Conservation (phyloP, 2,329 filamentous ascomycete species). For the Zymoseptoria passerinii region DNA sequence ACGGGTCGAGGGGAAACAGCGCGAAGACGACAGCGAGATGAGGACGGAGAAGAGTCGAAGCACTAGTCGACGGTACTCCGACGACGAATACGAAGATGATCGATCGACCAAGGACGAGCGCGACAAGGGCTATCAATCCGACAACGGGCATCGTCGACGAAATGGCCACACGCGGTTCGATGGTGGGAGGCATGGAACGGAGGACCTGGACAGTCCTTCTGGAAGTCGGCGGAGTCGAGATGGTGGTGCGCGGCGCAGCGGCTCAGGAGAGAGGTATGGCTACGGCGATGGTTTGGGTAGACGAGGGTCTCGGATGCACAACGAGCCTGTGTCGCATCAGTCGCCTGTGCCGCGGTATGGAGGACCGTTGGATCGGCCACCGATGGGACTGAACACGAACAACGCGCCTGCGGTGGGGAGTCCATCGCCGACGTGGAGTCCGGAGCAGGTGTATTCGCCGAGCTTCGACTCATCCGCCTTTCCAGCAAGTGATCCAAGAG, state of each 20-base stretch:
- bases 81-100: slow-evolving; percentile 22
- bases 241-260: slow-evolving; percentile 5
- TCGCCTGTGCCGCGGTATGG: neutral
- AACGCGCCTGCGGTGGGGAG: neutral
- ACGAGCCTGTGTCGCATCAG: neutral
- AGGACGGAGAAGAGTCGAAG: slow-evolving; percentile 13
- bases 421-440: neutral
- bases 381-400: neutral
- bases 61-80: slow-evolving; percentile 18
- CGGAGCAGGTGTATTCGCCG: neutral
- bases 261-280: slow-evolving; percentile 15
- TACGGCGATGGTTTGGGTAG: slow-evolving; percentile 16
- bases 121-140: slow-evolving; percentile 16
- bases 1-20: slow-evolving; percentile 9
- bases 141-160: slow-evolving; percentile 7
- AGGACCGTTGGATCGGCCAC: neutral
- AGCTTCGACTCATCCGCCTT: slow-evolving; percentile 4
- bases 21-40: slow-evolving; percentile 10
- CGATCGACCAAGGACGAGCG: slow-evolving; percentile 10
- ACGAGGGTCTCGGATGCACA: slow-evolving; percentile 2
- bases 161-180: slow-evolving; percentile 17
- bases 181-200: slow-evolving; percentile 16
- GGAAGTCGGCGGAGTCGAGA: slow-evolving; percentile 16
- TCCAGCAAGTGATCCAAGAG: slow-evolving; percentile 3
- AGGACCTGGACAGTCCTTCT: slow-evolving; percentile 19